Evolutionary conservation across 2,329 filamentous ascomycete species (phyloP), one percentile per base, ranked within the genome.

Genomic region (Stromatinia cepivora): DNA sequence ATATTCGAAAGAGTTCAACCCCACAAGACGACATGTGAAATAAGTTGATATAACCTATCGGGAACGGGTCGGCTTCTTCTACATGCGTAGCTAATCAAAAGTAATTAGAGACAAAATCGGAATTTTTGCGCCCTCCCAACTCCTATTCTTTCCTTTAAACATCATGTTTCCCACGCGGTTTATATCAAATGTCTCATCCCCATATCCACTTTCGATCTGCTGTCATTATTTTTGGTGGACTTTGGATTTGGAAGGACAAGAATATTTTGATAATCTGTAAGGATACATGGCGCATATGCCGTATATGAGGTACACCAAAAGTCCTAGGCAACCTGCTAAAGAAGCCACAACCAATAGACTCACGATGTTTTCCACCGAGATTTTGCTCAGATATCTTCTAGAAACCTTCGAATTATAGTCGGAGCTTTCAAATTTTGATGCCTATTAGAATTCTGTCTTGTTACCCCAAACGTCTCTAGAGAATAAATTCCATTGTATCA

Each of bases 151-250:
- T 25, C 15, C 59, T 36, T 10, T 31, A 39, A 20, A 28, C 9
- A 28, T 64, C 46, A 5, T 39, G 46, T 34, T 52, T 64, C 31
- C 61, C 46, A 39, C 61, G 61, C 22, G 61, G 31, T 53, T 64
- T 64, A 52, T 53, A 53, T 64, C 39, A 36, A 52, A 64, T 52
- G 61, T 63, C 45, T 63, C 59, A 64, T 52, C 61, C 46, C 46
- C 36, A 64, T 53, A 64, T 64, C 61, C 61, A 64, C 61, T 64
- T 52, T 53, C 34, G 61, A 64, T 52, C 42, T 28, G 58, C 42
- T 11, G 22, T 63, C 59, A 52, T 50, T 45, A 50, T 20, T 25
- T 63, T 63, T 9, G 13, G 36, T 63, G 11, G 46, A 25, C n/a
- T 28, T 63, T 64, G 46, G 20, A 13, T 39, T 20, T 25, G 39